phyloP scores from a whole-genome alignment of 371 early-diverging fungal species.

The Fennellomyces sp. region DNA sequence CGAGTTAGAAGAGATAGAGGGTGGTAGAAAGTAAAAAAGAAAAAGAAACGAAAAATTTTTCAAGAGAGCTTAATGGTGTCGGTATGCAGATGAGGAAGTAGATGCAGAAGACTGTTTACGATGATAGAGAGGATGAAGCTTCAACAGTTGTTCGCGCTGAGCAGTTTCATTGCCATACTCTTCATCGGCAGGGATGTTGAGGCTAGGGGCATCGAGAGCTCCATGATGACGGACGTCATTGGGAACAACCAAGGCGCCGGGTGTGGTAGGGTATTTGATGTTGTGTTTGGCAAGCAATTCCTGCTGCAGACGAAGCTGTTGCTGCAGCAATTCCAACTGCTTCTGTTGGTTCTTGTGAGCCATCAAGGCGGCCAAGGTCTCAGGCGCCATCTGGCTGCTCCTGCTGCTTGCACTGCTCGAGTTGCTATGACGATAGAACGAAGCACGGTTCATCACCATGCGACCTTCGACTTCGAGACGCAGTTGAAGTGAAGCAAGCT shows the following conservation, averaged over 20 bases:
- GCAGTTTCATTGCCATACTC: slow-evolving; percentile 16
- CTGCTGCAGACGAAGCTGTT: slow-evolving; percentile 36
- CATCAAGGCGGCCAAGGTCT: slow-evolving; percentile 38
- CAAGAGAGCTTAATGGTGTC: slow-evolving; percentile 1
- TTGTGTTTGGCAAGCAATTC: slow-evolving; percentile 29
- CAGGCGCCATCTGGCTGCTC: slow-evolving; percentile 6
- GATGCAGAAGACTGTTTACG: slow-evolving; percentile 4
- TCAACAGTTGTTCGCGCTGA: slow-evolving; percentile 31
- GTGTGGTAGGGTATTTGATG: slow-evolving; percentile 11
- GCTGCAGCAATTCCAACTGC: slow-evolving; percentile 14
- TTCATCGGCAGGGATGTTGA: slow-evolving; percentile 37
- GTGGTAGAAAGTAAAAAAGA: background rate
- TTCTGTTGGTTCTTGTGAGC: slow-evolving; percentile 50
- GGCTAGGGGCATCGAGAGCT: slow-evolving; percentile 16
- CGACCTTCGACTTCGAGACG: slow-evolving; percentile 45
- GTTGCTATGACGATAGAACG: slow-evolving; percentile 6
- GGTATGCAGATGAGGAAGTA: slow-evolving; percentile 1
- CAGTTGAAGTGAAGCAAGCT: slow-evolving; percentile 54
- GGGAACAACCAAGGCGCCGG: slow-evolving; percentile 19
- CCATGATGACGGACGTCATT: background rate
- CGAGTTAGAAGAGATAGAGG: background rate
- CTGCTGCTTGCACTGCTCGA: background rate
- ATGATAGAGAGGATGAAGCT: slow-evolving; percentile 9
- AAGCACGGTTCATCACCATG: slow-evolving; percentile 16
- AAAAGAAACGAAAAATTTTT: background rate